Evolutionary conservation across 768 basidiomycete species (phyloP).

Genomic region (Termitomyces sp.): DNA sequence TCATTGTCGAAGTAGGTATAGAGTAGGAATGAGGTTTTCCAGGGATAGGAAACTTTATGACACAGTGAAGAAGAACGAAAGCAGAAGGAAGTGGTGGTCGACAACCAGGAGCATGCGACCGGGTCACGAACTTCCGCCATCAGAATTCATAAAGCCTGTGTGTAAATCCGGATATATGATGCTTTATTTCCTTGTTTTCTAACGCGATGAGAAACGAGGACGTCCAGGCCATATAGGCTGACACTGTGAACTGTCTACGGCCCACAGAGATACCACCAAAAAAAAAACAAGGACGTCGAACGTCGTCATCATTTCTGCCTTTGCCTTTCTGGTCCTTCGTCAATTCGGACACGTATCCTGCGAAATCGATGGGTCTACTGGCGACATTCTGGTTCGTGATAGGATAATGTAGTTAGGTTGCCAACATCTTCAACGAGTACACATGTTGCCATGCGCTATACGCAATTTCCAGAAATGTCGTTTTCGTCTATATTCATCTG

Average conservation of each 20-base stretch:
- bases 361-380: conserved; percentile 47
- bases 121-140: background rate
- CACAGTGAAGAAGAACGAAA: background rate
- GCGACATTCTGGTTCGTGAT: conserved; percentile 75
- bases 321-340: conserved; percentile 32
- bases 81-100: background rate
- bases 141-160: no score
- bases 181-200: no score
- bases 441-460: background rate
- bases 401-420: conserved; percentile 50
- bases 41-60: background rate
- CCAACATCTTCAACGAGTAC: background rate
- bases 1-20: background rate
- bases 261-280: no score
- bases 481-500: conserved; percentile 81
- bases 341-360: conserved; percentile 43
- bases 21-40: background rate
- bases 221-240: no score
- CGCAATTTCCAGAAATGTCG: conserved; percentile 46
- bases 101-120: background rate
- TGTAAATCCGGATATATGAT: background rate
- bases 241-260: no score
- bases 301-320: background rate
- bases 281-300: no score
- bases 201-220: no score